These are phyloP conservation scores for Pyricularia sp. DNA, from an alignment of 2,329 filamentous ascomycete genomes.

Conservation along the genomic window DNA sequence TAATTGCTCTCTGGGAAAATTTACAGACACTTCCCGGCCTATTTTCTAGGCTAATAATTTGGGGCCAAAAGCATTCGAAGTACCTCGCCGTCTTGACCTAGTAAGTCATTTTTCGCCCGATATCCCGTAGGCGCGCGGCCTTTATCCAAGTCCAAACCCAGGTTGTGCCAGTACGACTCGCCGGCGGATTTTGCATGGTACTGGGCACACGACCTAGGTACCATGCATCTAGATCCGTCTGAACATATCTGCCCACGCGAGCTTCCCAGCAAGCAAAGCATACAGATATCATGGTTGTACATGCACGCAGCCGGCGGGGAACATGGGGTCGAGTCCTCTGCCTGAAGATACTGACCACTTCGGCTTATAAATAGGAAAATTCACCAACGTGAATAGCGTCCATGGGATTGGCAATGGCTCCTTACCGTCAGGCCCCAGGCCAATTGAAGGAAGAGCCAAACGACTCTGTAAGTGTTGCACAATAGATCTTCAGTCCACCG, in stretches of 20 bases:
- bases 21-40: background rate
- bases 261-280: background rate
- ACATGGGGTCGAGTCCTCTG: background rate
- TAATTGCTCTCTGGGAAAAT: background rate
- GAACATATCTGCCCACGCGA: background rate
- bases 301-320: constrained; percentile 1
- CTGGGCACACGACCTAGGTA: constrained; percentile 3
- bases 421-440: constrained; percentile 32
- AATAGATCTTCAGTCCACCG: constrained; percentile 7
- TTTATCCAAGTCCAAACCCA: background rate
- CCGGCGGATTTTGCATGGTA: constrained; percentile 1
- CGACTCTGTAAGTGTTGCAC: constrained; percentile 29
- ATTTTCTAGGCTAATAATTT: background rate
- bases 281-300: background rate
- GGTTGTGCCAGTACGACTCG: constrained; percentile 5
- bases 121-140: background rate
- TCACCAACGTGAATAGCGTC: background rate
- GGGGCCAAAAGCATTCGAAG: background rate
- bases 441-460: constrained; percentile 33
- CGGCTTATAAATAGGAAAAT: background rate
- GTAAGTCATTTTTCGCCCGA: background rate
- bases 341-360: background rate
- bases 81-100: background rate
- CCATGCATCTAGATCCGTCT: background rate
- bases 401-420: constrained; percentile 36